These are phyloP conservation scores for Rhazya stricta DNA, from an alignment of 257 asterid genomes.

Conservation along the genomic window DNA sequence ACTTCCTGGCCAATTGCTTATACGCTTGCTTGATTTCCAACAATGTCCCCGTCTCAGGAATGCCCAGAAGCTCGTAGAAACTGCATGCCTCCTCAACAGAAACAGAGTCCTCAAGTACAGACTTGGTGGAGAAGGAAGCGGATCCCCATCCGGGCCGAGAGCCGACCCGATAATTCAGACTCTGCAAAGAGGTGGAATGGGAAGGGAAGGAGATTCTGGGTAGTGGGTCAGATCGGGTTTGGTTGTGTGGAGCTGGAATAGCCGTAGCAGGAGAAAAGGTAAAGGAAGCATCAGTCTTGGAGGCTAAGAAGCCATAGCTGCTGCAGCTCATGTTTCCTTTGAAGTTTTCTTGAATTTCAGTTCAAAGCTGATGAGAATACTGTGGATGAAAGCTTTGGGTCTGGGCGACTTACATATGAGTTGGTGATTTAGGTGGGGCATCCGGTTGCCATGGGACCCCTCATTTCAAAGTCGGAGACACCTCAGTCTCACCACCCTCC, in stretches of 20 bases:
- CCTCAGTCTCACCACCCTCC: too few species aligned
- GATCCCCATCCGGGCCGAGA: conserved; percentile 8
- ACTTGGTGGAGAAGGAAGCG: neutral
- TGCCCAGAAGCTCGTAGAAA: conserved; percentile 74
- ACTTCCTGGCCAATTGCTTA: conserved; percentile 77
- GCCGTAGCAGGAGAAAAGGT: neutral
- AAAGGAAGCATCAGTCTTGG: conserved; percentile 13
- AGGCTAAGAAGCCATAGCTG: conserved; percentile 12
- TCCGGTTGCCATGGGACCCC: too few species aligned
- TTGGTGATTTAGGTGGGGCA: too few species aligned
- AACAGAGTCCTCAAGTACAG: conserved; percentile 4
- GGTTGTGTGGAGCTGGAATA: neutral
- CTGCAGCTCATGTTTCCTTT: conserved; percentile 8
- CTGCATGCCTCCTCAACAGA: conserved; percentile 14
- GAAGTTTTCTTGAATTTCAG: neutral
- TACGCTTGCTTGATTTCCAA: conserved; percentile 78
- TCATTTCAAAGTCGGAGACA: too few species aligned
- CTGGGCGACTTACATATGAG: neutral
- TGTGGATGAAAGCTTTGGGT: neutral
- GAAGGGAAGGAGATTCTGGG: conserved; percentile 14
- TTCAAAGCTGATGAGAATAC: neutral
- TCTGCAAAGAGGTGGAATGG: neutral
- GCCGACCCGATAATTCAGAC: conserved; percentile 10
- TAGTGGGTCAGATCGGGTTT: conserved; percentile 10
- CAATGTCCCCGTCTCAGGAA: conserved; percentile 50